Base-by-base conservation (phyloP, 495 filamentous ascomycete genomes). In the Filosporella fistucella region DNA sequence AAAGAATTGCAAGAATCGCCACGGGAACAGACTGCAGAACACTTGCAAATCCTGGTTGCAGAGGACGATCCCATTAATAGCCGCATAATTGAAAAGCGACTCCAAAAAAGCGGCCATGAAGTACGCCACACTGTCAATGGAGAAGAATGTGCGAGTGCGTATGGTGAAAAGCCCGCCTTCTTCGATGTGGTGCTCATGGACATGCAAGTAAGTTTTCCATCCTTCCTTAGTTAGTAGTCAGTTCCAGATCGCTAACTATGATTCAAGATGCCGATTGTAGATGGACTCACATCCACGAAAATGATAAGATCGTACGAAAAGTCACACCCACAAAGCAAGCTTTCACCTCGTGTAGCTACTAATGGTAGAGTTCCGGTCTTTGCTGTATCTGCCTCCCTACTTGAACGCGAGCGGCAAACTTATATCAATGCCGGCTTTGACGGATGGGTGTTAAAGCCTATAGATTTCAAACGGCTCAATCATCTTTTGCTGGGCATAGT, bases 181-280 rank as follows among this genome's bases (percentile, higher is more conserved):
- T 94, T 84, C 55, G 90, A 97, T 63, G 81, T 91, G n/a, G 71
- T 97, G 14, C 71, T 97, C 58, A 97, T 97, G 91, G 91, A 97
- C 59, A 89, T 96, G 68, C 90, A 96, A 73, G 51, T 54, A 30
- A 49, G 51, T 40, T 36, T 44, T 50, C 14, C 11, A 32, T 38
- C 33, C 49, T 35, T 14, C 12, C 12, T 4, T 52, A 16, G 6
- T 18, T 6, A n/a, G 17, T 7, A 36, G 6, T 11, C 6, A 16
- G 9, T 6, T 3, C 14, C 12, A 29, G 2, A 52, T 91, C 84
- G 17, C n/a, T 38, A 1, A 36, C 26, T n/a, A n/a, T n/a, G n/a
- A n/a, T n/a, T n/a, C n/a, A n/a, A 57, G 51, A 96, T 96, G 91
- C 91, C 91, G 11, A 94, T 96, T 41, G 85, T 91, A 39, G 89